Percentiles rank a stretch among this genome's conserved stretches.
These are phyloP conservation scores for Dendrobium chrysotoxum DNA, from an alignment of 106 monocot species.

Conservation along the genomic window DNA sequence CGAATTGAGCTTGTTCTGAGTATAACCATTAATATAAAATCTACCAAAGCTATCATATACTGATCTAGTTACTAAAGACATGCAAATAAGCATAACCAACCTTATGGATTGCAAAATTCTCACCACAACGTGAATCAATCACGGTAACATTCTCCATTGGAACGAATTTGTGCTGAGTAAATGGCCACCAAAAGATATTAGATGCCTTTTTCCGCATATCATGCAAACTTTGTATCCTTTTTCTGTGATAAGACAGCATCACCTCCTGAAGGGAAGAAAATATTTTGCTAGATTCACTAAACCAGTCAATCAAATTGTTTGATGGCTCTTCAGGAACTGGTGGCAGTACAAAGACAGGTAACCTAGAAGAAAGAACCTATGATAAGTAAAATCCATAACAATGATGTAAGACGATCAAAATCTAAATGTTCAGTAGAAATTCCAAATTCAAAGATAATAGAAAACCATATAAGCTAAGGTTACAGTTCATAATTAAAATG, in stretches of 20 bases:
- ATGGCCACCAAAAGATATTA: constrained; percentile 95
- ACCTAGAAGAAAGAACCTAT: constrained; percentile 30
- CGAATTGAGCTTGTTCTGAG: neutral
- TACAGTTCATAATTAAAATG: neutral
- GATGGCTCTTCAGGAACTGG: constrained; percentile 62
- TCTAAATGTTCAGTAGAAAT: neutral
- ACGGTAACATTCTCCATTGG: constrained; percentile 64
- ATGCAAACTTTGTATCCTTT: constrained; percentile 63
- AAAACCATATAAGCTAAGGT: neutral
- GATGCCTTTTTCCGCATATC: constrained; percentile 63
- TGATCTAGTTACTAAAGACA: neutral
- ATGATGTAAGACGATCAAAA: neutral
- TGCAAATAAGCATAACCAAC: constrained; percentile 29
- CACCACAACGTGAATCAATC: constrained; percentile 92
- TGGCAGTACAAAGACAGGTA: constrained; percentile 72
- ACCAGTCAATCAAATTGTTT: constrained; percentile 76
- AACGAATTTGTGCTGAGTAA: constrained; percentile 92
- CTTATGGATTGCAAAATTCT: constrained; percentile 88
- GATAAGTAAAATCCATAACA: constrained; percentile 3
- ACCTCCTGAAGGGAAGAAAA: constrained; percentile 62
- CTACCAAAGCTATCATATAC: neutral
- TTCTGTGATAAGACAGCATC: constrained; percentile 42
- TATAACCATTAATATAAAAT: neutral
- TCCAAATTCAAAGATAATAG: neutral
- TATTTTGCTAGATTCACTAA: constrained; percentile 48